phyloP scores from a whole-genome alignment of 257 asterid genomes.

The Nicotiana attenuata region DNA sequence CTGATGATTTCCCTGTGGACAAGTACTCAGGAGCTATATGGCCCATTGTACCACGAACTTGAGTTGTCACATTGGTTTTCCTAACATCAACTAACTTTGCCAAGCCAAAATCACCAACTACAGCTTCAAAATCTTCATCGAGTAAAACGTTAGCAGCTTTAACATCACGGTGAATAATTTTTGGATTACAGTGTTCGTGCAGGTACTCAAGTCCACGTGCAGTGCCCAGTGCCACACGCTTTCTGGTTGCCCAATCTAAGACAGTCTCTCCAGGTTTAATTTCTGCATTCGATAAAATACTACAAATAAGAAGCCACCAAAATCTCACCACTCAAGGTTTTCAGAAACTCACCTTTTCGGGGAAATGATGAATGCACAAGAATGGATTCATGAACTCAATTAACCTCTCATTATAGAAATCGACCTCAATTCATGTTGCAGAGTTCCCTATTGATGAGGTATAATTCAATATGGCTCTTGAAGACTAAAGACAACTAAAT shows the following conservation, averaged over 20 bases:
- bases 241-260: conserved; percentile 80
- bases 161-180: conserved; percentile 92
- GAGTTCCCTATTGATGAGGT: background rate
- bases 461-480: background rate
- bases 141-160: conserved; percentile 97
- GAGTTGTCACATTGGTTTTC: conserved; percentile 89
- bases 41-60: conserved; percentile 99
- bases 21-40: conserved; percentile 97
- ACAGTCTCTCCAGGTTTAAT: conserved; percentile 78
- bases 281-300: conserved; percentile 37
- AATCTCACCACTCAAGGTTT: background rate
- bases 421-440: background rate
- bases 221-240: conserved; percentile 82
- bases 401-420: background rate
- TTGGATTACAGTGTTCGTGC: conserved; percentile 93
- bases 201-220: conserved; percentile 94
- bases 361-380: background rate
- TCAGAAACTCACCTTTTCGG: background rate
- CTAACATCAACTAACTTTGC: conserved; percentile 91
- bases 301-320: conserved; percentile 3
- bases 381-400: background rate
- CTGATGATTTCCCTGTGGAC: conserved; percentile 95
- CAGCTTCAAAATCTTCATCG: conserved; percentile 92
- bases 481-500: background rate
- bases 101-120: conserved; percentile 95